These are phyloP conservation scores for Rhizopus sp. DNA, from an alignment of 371 early-diverging fungal species.

Conservation along the genomic window DNA sequence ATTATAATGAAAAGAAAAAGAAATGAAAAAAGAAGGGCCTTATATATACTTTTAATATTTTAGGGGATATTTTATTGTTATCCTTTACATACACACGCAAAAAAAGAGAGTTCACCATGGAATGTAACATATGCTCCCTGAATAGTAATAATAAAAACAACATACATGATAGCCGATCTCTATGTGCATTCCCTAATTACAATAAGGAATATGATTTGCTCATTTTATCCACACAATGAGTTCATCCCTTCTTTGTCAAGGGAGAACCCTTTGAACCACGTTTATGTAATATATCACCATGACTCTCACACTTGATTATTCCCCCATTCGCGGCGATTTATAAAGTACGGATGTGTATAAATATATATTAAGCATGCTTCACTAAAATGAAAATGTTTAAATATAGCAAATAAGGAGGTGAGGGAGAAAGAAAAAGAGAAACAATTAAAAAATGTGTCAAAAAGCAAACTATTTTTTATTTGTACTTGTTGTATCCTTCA, in stretches of 20 bases:
- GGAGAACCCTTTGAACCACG: conserved; percentile 1
- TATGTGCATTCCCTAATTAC: conserved; percentile 5
- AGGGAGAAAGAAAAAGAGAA: not conserved
- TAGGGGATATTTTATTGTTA: not conserved
- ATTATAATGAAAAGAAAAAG: conserved; percentile 1
- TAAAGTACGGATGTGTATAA: no score
- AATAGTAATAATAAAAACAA: conserved; percentile 6
- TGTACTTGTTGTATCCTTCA: conserved; percentile 1
- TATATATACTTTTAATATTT: not conserved
- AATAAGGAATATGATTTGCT: not conserved
- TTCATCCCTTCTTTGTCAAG: not conserved
- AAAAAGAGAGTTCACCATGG: conserved; percentile 1
- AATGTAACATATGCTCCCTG: conserved; percentile 8
- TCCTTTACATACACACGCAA: not conserved
- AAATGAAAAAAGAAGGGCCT: conserved; percentile 6
- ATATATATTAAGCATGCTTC: conserved; percentile 1
- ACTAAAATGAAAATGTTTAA: conserved; percentile 8
- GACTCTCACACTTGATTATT: not conserved
- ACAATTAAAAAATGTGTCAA: not conserved
- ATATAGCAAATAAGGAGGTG: conserved; percentile 1
- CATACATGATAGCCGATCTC: not conserved
- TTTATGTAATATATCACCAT: not conserved
- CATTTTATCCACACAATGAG: not conserved
- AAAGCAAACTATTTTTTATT: not conserved
- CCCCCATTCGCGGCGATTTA: no score